Base-by-base conservation (phyloP, 352 stramenopile species). In the Globisporangium canariense region DNA sequence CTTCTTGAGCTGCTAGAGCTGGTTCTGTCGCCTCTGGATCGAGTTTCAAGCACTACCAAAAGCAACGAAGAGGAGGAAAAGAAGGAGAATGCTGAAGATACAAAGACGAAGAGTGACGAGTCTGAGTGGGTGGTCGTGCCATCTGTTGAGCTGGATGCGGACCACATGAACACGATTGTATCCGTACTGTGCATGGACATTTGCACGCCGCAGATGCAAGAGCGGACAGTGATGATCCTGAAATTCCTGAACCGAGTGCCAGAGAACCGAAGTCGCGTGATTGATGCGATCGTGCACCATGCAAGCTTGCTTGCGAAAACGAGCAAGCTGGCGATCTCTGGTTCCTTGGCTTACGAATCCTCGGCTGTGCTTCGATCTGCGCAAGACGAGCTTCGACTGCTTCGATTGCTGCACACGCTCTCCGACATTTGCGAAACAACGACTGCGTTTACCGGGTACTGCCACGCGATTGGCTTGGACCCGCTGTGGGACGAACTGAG, bases 401-500 rank as follows among this genome's bases (percentile, higher is more conserved):
- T 99, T 20, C 89, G 97, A 18, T 79, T 99, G 22, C 73, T 99
- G 36, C 97, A 99, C 73, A 98, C 96, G 36, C 75, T 99, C 14
- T 96, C 88, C 4, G 88, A 96, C 65, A 72, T 95, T 18, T 90
- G 86, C 60, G 76, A 83, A 47, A 90, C 67, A 41, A 94, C 81
- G 1, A 66, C 67, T 20, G 68, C 83, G 45, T 96, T 96, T 61
- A 82, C 75, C 0, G 86, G 91, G 18, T 91, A 80, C 41, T 90
- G 84, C 49, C 69, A 81, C 64, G 76, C 74, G 0, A 90, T 93
- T 30, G 78, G 84, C 16, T 52, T 93, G 41, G 83, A 94, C 53
- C 68, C 72, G 2, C 60, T 95, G 9, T 96, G 88, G 88, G 78
- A 94, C 57, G 82, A 83, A 2, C 60, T 95, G 6, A 95, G 89